Evolutionary conservation across 306 rosid species (phyloP), one percentile per base, ranked within the genome.

Genomic region (Acmispon strigosus): DNA sequence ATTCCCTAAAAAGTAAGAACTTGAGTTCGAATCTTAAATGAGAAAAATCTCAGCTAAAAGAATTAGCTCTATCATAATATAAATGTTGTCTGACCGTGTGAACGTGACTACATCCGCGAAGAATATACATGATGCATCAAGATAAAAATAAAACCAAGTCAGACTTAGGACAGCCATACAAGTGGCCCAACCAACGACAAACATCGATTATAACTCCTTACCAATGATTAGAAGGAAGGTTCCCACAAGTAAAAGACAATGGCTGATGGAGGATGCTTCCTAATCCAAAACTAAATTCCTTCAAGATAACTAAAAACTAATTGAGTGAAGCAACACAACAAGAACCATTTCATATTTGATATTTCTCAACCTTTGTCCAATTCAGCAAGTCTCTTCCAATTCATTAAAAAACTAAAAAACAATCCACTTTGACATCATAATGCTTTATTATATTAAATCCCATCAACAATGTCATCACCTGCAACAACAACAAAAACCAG

Each of bases 181-280:
- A 70, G 79, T 80, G 88, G 79, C 43, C 83, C 81, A 81, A 77
- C 27, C 67, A 44, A 57, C 20, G 17, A 36, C 5, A 59, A 8
- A 4, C 37, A 18, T 53, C 65, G 66, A 70, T 51, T 8, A 53
- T 63, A 59, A 66, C 92, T 75, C 78, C 48, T 77, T 58, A 54
- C 86, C 97, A 83, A 87, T 76, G 52, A 81, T 78, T 64, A 63
- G 34, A 54, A 51, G 67, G 74, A 70, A 62, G 42, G 12, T 37
- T 37, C 77, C 77, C 32, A 66, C 36, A 61, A 74, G 20, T 27
- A 4, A 54, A 57, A 69, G 54, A 65, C 74, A 54, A 48, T 6
- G 17, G 48, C 11, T 7, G 14, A 63, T 57, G 12, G 44, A 15
- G 13, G 29, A 48, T 39, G 48, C 47, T 49, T 52, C 55, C 76